Conservation (phyloP, 495 filamentous ascomycete genomes). For the Sphaerosporella brunnea region DNA sequence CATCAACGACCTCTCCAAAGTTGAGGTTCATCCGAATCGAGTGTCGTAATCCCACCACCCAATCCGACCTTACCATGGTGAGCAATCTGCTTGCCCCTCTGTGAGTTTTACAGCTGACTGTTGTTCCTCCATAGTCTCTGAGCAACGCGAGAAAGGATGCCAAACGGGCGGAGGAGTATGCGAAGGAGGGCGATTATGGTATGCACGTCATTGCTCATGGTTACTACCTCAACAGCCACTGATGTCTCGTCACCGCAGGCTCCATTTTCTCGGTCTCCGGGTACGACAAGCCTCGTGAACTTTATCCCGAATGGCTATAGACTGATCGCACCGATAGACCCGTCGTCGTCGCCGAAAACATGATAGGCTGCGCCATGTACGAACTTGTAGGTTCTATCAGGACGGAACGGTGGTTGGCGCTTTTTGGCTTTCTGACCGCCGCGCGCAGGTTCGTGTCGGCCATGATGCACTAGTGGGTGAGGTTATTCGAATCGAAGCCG, state of each 20-base stretch:
- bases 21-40: too few relatives aligned
- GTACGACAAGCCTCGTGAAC: conserved; percentile 31
- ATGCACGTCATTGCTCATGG: conserved; percentile 7
- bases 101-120: background rate
- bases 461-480: conserved; percentile 81
- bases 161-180: conserved; percentile 29
- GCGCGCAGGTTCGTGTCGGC: conserved; percentile 59
- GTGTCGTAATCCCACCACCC: background rate
- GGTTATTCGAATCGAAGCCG: conserved; percentile 90
- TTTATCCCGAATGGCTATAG: background rate
- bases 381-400: conserved; percentile 51
- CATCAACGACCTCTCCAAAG: too few relatives aligned
- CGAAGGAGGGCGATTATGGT: conserved; percentile 41
- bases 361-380: conserved; percentile 99
- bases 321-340: conserved; percentile 38
- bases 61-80: background rate
- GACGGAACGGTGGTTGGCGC: conserved; percentile 15
- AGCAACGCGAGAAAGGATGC: conserved; percentile 23
- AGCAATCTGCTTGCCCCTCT: background rate
- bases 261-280: conserved; percentile 70
- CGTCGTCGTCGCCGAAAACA: conserved; percentile 92
- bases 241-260: conserved; percentile 28
- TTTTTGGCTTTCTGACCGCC: background rate
- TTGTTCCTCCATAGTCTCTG: background rate
- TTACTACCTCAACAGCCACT: conserved; percentile 10